Evolutionary conservation across 2,329 filamentous ascomycete species (phyloP), one percentile per base, ranked within the genome.

Genomic region (Fusarium falciforme): DNA sequence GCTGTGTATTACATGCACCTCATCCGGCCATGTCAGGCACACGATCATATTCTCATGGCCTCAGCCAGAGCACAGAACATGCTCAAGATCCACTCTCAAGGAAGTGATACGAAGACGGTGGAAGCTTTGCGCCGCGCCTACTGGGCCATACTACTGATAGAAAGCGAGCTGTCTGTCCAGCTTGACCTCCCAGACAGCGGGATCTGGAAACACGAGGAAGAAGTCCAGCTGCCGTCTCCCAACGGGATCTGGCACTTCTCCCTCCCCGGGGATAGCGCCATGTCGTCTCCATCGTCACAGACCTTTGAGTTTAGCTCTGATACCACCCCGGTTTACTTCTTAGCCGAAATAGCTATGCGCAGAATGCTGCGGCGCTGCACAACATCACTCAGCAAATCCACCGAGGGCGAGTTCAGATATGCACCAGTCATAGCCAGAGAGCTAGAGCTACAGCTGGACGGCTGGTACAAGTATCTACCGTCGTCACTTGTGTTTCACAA

Each of bases 341-440:
- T 82, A 1, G 78, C 80, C n/a, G 79, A 79, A 59, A 81, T 82
- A 25, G 75, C 80, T 14, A 82, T 81, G 79, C 65, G 80, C 12
- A 74, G 79, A 16, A 80, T 81, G 78, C 74, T 81, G 2, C 78
- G 78, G 14, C 79, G 80, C 7, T 80, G 78, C 66, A 79, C 73
- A 31, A 77, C 78, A 11, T 72, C 77, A 5, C 69, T 79, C 12
- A 47, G 75, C 63, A 60, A 66, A 62, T 49, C 76, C 17, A 17
- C 72, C 27, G 61, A 73, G 8, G 69, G 72, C 36, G 38, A 71
- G 52, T 63, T 76, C 36, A 63, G 61, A 22, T 79, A 80, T 49
- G 77, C 80, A 4, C 79, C 80, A 7, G 67, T 75, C 33, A 73
- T 82, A 33, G 79, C 80, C 2, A 61, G 68, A 11, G 81, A 83